Percentiles rank a stretch among this genome's conserved stretches.
Conservation (phyloP, 73 alveolate genomes). For the Paramecium biaurelia region DNA sequence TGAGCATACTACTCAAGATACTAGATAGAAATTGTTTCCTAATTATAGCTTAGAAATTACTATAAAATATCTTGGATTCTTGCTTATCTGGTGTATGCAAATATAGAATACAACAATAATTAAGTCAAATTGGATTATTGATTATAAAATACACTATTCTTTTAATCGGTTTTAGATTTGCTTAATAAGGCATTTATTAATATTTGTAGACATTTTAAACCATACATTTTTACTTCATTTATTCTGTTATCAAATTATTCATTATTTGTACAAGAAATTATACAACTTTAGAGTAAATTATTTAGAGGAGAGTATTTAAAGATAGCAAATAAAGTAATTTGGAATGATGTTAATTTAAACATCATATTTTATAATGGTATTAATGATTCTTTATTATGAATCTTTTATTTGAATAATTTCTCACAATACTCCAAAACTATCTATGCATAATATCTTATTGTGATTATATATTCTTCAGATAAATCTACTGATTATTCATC, state of each 20-base stretch:
- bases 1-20: background rate
- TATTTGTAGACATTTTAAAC: background rate
- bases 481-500: background rate
- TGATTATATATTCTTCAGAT: background rate
- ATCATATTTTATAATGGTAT: background rate
- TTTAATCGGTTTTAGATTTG: slow-evolving; percentile 3
- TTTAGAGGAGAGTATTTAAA: background rate
- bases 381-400: background rate
- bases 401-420: background rate
- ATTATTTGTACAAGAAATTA: slow-evolving; percentile 14
- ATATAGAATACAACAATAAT: background rate
- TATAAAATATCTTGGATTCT: background rate
- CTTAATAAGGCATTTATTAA: background rate
- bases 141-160: slow-evolving; percentile 20
- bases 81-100: slow-evolving; percentile 3
- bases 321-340: background rate
- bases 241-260: background rate
- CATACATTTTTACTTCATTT: slow-evolving; percentile 50
- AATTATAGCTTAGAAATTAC: background rate
- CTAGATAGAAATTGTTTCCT: background rate
- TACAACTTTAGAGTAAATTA: background rate
- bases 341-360: background rate
- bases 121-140: background rate
- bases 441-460: background rate
- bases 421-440: background rate